Base-by-base conservation (phyloP, 306 rosid genomes). In the Quercus gilva region DNA sequence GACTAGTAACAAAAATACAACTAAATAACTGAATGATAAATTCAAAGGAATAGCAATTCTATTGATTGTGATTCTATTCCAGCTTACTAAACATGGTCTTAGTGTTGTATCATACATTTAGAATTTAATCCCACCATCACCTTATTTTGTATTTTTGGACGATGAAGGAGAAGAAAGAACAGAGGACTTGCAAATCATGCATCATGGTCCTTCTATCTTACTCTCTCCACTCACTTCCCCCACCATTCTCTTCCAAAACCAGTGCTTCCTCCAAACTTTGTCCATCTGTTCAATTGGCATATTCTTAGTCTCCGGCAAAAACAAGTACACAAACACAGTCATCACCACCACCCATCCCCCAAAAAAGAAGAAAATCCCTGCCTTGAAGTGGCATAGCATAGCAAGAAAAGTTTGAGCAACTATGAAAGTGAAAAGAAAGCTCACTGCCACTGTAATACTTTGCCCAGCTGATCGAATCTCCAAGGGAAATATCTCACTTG, bases 331-430 rank as follows among this genome's bases (percentile, higher is more conserved):
- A 74, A 87, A 87, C 37, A 43, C 12, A 4, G 83, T 87, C 90
- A 87, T 84, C 65, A 84, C 71, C 78, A 74, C 69, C 77, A 87
- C 78, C 90, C 90, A 87, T 26, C 90, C 88, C n/a, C 90, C 90
- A 63, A 85, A 87, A 72, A 87, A 84, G 85, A 87, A 84, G 83
- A 87, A 84, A 57, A 82, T 87, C 68, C 83, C 86, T 5, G 83
- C 57, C 72, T 75, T 79, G 37, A 87, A 79, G 64, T 84, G 88
- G 74, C 90, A 84, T 63, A 87, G 88, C 86, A 87, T 84, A 49
- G 75, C 10, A 6, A 87, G 79, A 82, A 87, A 87, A 56, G 61
- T 80, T 76, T 87, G 90, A 80, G 88, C 88, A 70, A 82, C 69
- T 25, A 77, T 29, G 65, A 84, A 87, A 69, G 88, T 84, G 75